Base-by-base conservation (phyloP, 106 monocot genomes). In the Triglochin maritima region DNA sequence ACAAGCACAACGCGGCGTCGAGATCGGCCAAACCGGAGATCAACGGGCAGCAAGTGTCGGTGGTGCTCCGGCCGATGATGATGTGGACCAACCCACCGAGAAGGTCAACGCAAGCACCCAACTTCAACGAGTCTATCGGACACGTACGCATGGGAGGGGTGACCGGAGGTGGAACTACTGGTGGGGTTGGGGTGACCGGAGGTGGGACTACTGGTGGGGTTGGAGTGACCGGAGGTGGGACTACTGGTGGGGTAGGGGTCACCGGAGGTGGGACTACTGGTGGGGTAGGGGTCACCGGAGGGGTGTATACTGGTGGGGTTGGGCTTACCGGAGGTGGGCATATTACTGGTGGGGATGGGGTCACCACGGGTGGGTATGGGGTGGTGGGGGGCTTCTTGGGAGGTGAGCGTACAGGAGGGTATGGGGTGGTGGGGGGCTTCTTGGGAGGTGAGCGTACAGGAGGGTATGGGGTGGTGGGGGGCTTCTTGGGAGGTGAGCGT, bases 61-160 rank as follows among this genome's bases (percentile, higher is more conserved):
- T 63, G 49, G 49, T 29, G 17, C 45, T 62, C 4, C 10, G 13
- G 12, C 79, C 79, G 6, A 79, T 57, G 45, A 63, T 56, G 6
- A 74, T 47, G 70, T 74, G 74, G 51, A 79, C 64, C 45, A 79
- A 52, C 43, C 73, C 74, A 11, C 79, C 74, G n/a, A 79, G 74
- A 68, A 74, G 8, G 57, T 79, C 79, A 29, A 79, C 74, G 64
- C 79, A 79, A 10, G 63, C 79, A 53, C 63, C 51, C 49, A 79
- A 65, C 65, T 70, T 74, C 64, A 74, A 50, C 48, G 73, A 54
- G 69, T 69, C 79, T 6, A 74, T 53, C 12, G 79, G 79, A 29
- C 79, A 79, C 43, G 66, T 66, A 16, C 41, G 54, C 11, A 56
- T 3, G 8, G 57, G 13, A 13, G 11, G 5, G 63, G 15, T 14